Base-by-base conservation (phyloP, 2,329 filamentous ascomycete species). In the Nannizziopsis barbatae region DNA sequence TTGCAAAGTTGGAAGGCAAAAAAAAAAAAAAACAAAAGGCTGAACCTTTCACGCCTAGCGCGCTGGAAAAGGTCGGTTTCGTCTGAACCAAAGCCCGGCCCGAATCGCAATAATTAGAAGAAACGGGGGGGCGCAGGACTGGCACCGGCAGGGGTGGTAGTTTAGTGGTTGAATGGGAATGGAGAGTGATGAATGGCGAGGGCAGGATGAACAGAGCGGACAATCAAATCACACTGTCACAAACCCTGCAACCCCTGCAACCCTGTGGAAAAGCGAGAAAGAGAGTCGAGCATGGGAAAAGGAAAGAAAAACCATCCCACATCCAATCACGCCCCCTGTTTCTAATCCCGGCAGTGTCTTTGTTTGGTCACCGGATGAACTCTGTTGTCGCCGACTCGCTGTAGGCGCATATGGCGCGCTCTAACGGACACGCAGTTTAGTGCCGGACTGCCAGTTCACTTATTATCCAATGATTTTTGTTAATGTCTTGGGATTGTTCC, bases 361-460 rank as follows among this genome's bases (percentile, higher is more conserved):
- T 46, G 35, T 46, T 20, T 45, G 35, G 35, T 12, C 14, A 14
- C 43, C 20, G n/a, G 39, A 17, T n/a, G 22, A 42, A 6, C 32
- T 12, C 27, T 22, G 9, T n/a, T 46, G 27, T 46, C 36, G 44
- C 36, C 27, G 36, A 32, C 44, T 33, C 36, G 31, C 27, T 15
- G 20, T 40, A 46, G 44, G 44, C 36, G 44, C 44, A 46, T 46
- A 30, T 8, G 35, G 44, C 44, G 44, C 22, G 22, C 22, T 27
- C 22, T 4, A 27, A 3, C 22, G 7, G 22, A 27, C 22, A 4
- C 22, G n/a, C n/a, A n/a, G n/a, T n/a, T n/a, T n/a, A n/a, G n/a
- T n/a, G n/a, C n/a, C n/a, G n/a, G n/a, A n/a, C 35, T 45, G 32
- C 42, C 32, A 14, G 10, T 33, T 14, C 8, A 30, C 11, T 7